These are phyloP conservation scores for Microbotryum saponariae DNA, from an alignment of 1,284 basidiomycete genomes.

Conservation along the genomic window DNA sequence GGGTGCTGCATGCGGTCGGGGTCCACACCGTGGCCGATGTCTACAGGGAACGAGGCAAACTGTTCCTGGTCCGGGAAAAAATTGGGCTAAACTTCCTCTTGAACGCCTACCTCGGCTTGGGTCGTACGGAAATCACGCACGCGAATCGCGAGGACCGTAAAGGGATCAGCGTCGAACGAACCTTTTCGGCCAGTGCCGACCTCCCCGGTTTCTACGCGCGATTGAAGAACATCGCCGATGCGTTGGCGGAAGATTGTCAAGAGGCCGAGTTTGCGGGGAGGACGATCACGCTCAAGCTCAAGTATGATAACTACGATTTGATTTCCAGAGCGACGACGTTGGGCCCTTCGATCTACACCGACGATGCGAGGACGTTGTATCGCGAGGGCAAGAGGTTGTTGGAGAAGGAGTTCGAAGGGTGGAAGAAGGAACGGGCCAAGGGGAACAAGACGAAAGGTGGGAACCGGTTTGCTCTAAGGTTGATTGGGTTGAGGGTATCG, in stretches of 20 bases:
- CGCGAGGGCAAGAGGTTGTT: conserved; percentile 27
- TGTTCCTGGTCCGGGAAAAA: conserved; percentile 48
- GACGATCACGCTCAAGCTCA: conserved; percentile 36
- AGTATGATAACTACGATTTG: conserved; percentile 66
- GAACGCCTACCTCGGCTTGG: conserved; percentile 69
- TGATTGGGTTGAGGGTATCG: conserved; percentile 31
- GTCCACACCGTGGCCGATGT: conserved; percentile 85
- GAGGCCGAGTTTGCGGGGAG: conserved; percentile 43
- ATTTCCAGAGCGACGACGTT: conserved; percentile 74
- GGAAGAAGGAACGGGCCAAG: conserved; percentile 5
- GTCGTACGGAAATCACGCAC: conserved; percentile 69
- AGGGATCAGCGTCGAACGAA: conserved; percentile 84
- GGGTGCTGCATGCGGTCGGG: conserved; percentile 73
- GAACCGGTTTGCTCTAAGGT: conserved; percentile 9
- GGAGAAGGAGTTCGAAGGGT: conserved; percentile 17
- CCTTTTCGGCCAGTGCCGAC: conserved; percentile 13
- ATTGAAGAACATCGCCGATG: conserved; percentile 66
- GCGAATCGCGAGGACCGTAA: conserved; percentile 69
- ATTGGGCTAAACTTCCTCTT: conserved; percentile 26
- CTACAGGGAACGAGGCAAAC: conserved; percentile 57
- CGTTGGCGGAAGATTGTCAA: conserved; percentile 69
- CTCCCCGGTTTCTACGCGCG: conserved; percentile 53
- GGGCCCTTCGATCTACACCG: conserved; percentile 41
- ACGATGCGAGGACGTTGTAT: conserved; percentile 23
- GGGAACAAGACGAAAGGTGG: conserved; percentile 17